Conservation (phyloP, 208 protist species). For the Trichomonas gallinae region DNA sequence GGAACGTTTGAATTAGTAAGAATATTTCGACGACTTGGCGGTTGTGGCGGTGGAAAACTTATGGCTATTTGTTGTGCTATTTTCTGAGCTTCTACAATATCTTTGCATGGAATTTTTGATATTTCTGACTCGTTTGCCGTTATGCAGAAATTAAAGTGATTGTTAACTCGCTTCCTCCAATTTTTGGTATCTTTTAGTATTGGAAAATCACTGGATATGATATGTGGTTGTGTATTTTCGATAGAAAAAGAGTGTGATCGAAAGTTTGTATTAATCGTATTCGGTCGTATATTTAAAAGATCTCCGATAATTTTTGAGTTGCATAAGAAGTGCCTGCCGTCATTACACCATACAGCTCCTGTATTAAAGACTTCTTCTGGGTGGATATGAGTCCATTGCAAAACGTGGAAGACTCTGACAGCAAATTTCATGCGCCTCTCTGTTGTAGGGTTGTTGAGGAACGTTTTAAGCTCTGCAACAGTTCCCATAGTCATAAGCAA, state of each 20-base stretch:
- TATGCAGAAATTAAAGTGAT: neutral
- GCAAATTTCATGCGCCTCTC: neutral
- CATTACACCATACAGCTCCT: neutral
- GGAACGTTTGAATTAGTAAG: neutral
- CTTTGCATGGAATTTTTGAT: neutral
- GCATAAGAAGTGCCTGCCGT: neutral
- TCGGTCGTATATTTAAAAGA: neutral
- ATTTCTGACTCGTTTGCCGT: neutral
- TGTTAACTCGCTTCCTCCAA: neutral
- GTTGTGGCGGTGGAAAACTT: neutral
- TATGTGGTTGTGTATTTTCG: neutral
- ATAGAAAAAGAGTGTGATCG: neutral
- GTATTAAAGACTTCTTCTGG: neutral
- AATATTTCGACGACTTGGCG: neutral
- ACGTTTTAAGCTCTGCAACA: neutral
- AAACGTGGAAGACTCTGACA: neutral
- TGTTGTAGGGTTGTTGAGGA: neutral
- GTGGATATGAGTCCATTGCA: neutral
- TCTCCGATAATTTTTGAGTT: neutral
- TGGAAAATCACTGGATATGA: neutral
- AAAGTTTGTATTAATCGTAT: slow-evolving; percentile 20
- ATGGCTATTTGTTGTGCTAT: too few relatives aligned
- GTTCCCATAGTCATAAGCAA: neutral
- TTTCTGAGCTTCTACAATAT: neutral
- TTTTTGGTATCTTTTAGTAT: neutral